These are phyloP conservation scores for Globisporangium ultimum DNA, from an alignment of 352 stramenopile species.

Conservation along the genomic window DNA sequence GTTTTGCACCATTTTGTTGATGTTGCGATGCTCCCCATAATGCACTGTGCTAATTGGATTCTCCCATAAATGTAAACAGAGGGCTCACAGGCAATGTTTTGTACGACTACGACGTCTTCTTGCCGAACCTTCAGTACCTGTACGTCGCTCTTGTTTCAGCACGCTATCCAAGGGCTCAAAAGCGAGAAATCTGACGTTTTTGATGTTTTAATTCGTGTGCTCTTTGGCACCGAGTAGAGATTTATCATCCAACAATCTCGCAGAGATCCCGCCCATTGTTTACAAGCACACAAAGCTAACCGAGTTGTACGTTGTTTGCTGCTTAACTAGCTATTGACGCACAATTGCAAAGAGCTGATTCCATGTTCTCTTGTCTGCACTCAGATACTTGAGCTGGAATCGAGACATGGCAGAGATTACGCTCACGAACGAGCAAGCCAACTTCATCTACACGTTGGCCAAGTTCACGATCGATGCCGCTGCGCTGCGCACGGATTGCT, in stretches of 20 bases:
- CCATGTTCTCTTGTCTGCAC: neutral
- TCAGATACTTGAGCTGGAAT: slow-evolving; percentile 3
- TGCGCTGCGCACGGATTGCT: neutral
- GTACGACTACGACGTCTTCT: neutral
- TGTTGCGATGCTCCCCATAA: too few relatives aligned
- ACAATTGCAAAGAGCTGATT: neutral
- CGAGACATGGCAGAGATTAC: neutral
- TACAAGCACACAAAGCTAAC: slow-evolving; percentile 4
- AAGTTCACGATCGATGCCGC: neutral
- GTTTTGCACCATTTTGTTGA: too few relatives aligned
- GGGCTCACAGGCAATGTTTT: neutral
- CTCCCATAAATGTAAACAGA: neutral
- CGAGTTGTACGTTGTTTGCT: slow-evolving; percentile 1
- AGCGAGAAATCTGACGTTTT: too few relatives aligned
- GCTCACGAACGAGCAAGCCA: slow-evolving; percentile 10
- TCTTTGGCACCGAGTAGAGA: neutral
- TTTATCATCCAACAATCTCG: neutral
- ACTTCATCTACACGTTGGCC: slow-evolving; percentile 4
- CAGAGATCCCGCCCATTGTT: slow-evolving; percentile 4
- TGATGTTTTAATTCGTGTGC: neutral
- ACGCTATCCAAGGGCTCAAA: too few relatives aligned
- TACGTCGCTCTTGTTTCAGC: neutral
- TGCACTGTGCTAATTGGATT: too few relatives aligned
- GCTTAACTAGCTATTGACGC: neutral
- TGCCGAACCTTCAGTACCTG: neutral